These are phyloP conservation scores for Cynanchum wilfordii DNA, from an alignment of 257 asterid genomes.

Conservation along the genomic window DNA sequence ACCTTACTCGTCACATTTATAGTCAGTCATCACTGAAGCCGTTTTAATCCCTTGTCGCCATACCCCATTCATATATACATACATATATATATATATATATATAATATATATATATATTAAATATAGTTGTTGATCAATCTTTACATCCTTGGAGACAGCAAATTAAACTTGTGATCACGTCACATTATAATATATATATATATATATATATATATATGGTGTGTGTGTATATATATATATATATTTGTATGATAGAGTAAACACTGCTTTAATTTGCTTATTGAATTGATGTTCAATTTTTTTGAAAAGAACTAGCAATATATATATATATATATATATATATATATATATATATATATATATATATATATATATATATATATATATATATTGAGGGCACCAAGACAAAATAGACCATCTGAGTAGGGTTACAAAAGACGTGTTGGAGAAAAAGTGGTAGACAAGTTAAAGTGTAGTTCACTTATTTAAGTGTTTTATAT, in stretches of 20 bases:
- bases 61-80: background rate
- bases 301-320: background rate
- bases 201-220: no score
- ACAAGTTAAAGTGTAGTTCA: no score
- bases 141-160: background rate
- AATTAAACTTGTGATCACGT: background rate
- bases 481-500: no score
- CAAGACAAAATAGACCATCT: slow-evolving; percentile 37
- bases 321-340: no score
- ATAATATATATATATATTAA: background rate
- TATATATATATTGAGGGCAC: slow-evolving; percentile 2
- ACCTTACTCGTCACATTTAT: no score
- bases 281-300: background rate
- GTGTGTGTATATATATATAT: no score
- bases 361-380: no score
- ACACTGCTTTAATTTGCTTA: background rate
- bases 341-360: background rate
- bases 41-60: no score
- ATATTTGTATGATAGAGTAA: background rate
- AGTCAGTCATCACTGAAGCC: no score
- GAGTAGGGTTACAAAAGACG: slow-evolving; percentile 41
- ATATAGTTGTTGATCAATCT: background rate
- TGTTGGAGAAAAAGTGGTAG: no score
- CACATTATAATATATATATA: background rate
- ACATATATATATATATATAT: background rate